phyloP scores from a whole-genome alignment of 768 basidiomycete genomes.

The Amanita subjunquillea region DNA sequence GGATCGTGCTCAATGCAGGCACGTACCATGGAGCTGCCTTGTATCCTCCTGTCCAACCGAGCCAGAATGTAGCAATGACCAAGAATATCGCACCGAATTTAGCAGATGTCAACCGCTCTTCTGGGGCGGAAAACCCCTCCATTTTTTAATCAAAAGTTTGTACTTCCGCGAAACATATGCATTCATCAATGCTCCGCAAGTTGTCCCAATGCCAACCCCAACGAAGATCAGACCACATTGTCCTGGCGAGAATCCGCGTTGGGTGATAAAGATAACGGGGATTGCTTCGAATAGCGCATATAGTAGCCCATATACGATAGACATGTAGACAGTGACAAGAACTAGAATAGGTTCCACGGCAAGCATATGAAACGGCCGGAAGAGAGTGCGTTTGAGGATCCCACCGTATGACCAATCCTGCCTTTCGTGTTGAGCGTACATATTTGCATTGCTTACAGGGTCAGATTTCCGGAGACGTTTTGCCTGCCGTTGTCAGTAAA shows the following conservation, averaged over 20 bases:
- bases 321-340: constrained; percentile 51
- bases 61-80: constrained; percentile 54
- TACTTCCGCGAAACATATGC: constrained; percentile 26
- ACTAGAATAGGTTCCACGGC: constrained; percentile 52
- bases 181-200: constrained; percentile 32
- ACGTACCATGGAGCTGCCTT: constrained; percentile 47
- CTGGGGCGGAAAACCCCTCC: constrained; percentile 51
- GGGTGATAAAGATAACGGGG: constrained; percentile 33
- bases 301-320: constrained; percentile 49
- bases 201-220: constrained; percentile 41
- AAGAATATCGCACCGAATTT: constrained; percentile 48
- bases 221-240: constrained; percentile 43
- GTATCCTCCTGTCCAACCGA: constrained; percentile 53
- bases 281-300: constrained; percentile 49
- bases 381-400: constrained; percentile 43
- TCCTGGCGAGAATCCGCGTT: constrained; percentile 26
- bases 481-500: constrained; percentile 15
- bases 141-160: constrained; percentile 31
- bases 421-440: constrained; percentile 49
- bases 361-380: constrained; percentile 54
- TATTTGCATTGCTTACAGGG: constrained; percentile 28
- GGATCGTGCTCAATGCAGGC: constrained; percentile 38
- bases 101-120: constrained; percentile 42
- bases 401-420: constrained; percentile 42
- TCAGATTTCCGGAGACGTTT: constrained; percentile 36